These are phyloP conservation scores for Luffa acutangula DNA, from an alignment of 306 rosid species.

Conservation along the genomic window DNA sequence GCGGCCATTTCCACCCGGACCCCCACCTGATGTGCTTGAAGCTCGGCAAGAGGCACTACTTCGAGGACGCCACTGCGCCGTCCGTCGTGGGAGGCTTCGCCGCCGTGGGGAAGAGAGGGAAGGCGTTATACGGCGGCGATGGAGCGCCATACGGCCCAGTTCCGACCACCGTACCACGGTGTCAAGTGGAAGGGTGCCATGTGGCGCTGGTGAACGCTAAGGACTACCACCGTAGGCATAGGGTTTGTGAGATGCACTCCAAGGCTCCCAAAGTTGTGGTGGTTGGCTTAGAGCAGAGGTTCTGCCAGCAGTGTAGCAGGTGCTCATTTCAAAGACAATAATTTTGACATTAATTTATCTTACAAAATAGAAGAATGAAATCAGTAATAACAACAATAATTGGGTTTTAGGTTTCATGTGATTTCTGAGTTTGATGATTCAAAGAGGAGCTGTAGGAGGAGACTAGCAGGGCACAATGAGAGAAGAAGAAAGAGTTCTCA, in stretches of 20 bases:
- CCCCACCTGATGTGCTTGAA: conserved; percentile 76
- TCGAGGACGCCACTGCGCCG: conserved; percentile 42
- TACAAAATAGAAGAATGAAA: background rate
- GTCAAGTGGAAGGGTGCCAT: conserved; percentile 96
- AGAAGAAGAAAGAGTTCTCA: conserved; percentile 86
- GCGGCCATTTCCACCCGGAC: conserved; percentile 44
- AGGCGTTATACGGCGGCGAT: conserved; percentile 8
- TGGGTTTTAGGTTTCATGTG: conserved; percentile 57
- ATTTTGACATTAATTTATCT: background rate
- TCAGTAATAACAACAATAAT: background rate
- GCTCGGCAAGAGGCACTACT: conserved; percentile 88
- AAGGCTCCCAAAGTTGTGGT: conserved; percentile 84
- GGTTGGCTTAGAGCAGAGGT: conserved; percentile 73
- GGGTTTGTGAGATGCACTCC: conserved; percentile 89
- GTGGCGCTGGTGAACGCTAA: conserved; percentile 65
- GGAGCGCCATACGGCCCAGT: background rate
- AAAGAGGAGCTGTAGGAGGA: conserved; percentile 88
- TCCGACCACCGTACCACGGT: conserved; percentile 37
- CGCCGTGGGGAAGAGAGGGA: conserved; percentile 39
- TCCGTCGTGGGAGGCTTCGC: conserved; percentile 19
- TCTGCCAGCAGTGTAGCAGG: conserved; percentile 99
- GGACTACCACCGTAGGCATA: conserved; percentile 92
- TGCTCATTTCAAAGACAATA: background rate
- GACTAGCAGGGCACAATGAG: conserved; percentile 95
- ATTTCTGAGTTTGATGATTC: conserved; percentile 85